Evolutionary conservation across 139 green algal genomes (phyloP).

Genomic region (Haematococcus sp.): DNA sequence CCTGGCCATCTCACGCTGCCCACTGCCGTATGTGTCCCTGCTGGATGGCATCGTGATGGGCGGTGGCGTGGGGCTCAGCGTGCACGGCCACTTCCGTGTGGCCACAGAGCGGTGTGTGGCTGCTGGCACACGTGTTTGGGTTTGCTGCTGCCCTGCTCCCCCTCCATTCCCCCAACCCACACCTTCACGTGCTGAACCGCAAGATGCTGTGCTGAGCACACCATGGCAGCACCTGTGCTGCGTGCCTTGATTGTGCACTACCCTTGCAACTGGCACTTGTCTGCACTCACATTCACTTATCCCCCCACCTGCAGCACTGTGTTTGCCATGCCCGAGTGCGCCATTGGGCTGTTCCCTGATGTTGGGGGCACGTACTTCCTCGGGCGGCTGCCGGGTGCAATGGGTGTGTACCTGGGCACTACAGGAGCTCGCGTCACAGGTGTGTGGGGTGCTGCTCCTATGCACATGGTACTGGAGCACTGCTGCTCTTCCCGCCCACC

Average conservation of each 20-base stretch:
- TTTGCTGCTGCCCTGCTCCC: not conserved
- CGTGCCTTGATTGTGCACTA: too few species aligned
- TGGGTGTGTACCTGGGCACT: conserved; percentile 81
- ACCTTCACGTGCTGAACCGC: too few species aligned
- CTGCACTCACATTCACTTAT: too few species aligned
- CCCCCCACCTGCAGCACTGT: conserved; percentile 84
- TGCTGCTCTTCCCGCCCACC: not conserved
- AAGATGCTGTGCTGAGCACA: too few species aligned
- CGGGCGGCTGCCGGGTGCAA: conserved; percentile 44
- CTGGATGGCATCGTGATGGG: conserved; percentile 94
- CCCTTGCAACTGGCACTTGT: too few species aligned
- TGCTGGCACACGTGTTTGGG: too few species aligned
- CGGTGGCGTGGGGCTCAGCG: conserved; percentile 82
- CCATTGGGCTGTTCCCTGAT: conserved; percentile 95
- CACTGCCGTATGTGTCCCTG: conserved; percentile 76
- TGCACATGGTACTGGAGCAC: not conserved
- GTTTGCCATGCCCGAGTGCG: conserved; percentile 97
- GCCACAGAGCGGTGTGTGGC: conserved; percentile 78
- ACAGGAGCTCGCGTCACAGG: conserved; percentile 78
- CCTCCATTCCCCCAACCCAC: not conserved
- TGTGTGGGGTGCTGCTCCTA: conserved; percentile 7
- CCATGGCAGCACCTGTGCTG: too few species aligned
- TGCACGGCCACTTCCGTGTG: conserved; percentile 84
- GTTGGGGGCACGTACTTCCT: conserved; percentile 89
- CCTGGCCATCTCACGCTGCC: conserved; percentile 45